phyloP scores from a whole-genome alignment of 2,329 filamentous ascomycete genomes.

The Neoarthrinium moseri region DNA sequence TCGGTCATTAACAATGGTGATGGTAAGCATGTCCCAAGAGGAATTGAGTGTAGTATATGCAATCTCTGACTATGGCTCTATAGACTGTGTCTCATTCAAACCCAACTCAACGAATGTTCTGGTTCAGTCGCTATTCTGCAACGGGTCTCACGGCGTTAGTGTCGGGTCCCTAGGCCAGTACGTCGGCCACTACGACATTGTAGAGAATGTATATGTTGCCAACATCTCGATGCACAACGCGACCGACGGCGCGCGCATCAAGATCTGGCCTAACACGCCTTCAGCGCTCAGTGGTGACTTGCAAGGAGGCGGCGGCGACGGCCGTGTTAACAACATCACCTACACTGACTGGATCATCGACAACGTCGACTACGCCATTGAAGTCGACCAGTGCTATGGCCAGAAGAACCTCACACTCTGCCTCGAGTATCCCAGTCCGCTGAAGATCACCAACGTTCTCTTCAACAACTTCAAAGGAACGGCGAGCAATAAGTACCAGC shows the following conservation, averaged over 20 bases:
- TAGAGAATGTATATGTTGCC: conserved; percentile 55
- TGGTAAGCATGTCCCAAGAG: conserved; percentile 36
- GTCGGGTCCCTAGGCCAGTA: conserved; percentile 63
- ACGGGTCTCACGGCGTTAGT: conserved; percentile 60
- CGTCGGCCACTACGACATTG: conserved; percentile 53
- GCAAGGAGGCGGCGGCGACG: conserved; percentile 57
- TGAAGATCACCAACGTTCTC: conserved; percentile 53
- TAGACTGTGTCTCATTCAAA: conserved; percentile 63
- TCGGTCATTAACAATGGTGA: conserved; percentile 65
- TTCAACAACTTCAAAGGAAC: conserved; percentile 54
- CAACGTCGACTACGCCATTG: conserved; percentile 63
- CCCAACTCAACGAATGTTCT: conserved; percentile 59
- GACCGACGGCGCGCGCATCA: conserved; percentile 62
- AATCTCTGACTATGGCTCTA: neutral
- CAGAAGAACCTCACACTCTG: conserved; percentile 53
- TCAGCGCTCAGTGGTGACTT: conserved; percentile 34
- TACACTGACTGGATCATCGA: conserved; percentile 55
- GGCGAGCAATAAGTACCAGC: conserved; percentile 29
- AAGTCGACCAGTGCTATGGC: conserved; percentile 39
- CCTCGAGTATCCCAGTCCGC: conserved; percentile 50
- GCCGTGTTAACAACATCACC: conserved; percentile 60
- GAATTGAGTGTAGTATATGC: too few relatives aligned
- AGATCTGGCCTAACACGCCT: conserved; percentile 59
- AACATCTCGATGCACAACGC: conserved; percentile 47
- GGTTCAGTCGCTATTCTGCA: conserved; percentile 59